Base-by-base conservation (phyloP, 2,329 filamentous ascomycete species). In the Fusarium ramigenum region DNA sequence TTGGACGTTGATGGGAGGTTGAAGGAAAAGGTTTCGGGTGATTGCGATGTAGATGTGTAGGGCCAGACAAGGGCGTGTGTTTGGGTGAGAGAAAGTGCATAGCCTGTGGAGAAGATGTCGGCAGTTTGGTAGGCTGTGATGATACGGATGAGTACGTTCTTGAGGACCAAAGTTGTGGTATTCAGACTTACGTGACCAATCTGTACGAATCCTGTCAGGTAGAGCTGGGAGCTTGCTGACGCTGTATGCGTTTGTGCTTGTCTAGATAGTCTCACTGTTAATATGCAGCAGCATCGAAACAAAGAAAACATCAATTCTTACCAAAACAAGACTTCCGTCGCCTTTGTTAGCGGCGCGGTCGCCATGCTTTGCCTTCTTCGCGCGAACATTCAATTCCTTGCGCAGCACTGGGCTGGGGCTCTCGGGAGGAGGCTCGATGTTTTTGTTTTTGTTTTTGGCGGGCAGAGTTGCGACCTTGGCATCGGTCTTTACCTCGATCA, bases 21-120 rank as follows among this genome's bases (percentile, higher is more conserved):
- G 78, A 99, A 94, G 15, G 90, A 91, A 76, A 95, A 93, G 30
- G 94, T 92, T 80, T 96, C 92, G 78, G 93, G 91, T 2, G 92
- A 92, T 58, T 89, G 85, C 39, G 89, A 87, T 30, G 88, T 87
- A n/a, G 88, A 86, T 34, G 90, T 90, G 83, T 98, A 98, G 21
- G 94, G 92, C 96, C 96, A 99, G 56, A 97, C 90, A 69, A 97
- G 89, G 76, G 95, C 96, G 79, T 95, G 91, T 12, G 92, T 91
- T 74, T 92, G 90, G 14, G 94, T 97, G 63, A 98, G 87, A 52
- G 91, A 92, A 63, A 98, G 87, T 54, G 93, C 95, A 79, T 95
- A 94, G 73, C 90, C 93, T 79, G 84, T 90, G 44, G 88, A 89
- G 81, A 90, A 89, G 67, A 94, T 86, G 37, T 89, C 87, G 78